These are phyloP conservation scores for Pichia scutulata DNA, from an alignment of 805 yeast genomes.

Conservation along the genomic window DNA sequence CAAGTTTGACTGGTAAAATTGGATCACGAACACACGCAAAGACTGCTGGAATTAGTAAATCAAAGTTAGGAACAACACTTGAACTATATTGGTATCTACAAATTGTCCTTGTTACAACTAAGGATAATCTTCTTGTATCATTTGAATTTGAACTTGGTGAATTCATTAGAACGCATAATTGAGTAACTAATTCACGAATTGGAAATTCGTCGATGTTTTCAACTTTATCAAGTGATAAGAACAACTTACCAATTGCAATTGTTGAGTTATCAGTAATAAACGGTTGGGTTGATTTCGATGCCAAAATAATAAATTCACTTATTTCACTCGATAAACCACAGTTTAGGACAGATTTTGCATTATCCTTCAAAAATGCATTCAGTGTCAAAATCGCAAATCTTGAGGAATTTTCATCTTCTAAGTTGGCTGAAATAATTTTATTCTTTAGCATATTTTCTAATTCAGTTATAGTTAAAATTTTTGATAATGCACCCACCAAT, in stretches of 20 bases:
- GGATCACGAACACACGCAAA: conserved; percentile 80
- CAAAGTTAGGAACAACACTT: conserved; percentile 44
- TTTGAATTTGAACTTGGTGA: conserved; percentile 52
- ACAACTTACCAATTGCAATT: conserved; percentile 72
- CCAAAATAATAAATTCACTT: conserved; percentile 39
- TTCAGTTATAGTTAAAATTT: conserved; percentile 56
- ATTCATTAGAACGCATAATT: conserved; percentile 41
- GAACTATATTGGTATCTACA: conserved; percentile 51
- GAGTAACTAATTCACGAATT: conserved; percentile 35
- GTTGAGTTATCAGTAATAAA: conserved; percentile 69
- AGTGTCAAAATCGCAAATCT: conserved; percentile 64
- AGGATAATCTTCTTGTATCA: conserved; percentile 73
- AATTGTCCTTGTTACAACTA: conserved; percentile 69
- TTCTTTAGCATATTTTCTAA: conserved; percentile 49
- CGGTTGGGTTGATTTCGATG: conserved; percentile 35
- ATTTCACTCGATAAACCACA: conserved; percentile 44
- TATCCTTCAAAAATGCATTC: conserved; percentile 73
- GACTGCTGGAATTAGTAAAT: conserved; percentile 58
- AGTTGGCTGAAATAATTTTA: conserved; percentile 46
- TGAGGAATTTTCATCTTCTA: conserved; percentile 34
- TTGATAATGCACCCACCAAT: conserved; percentile 69
- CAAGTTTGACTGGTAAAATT: conserved; percentile 85
- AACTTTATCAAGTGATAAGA: conserved; percentile 42
- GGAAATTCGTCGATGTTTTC: conserved; percentile 16
- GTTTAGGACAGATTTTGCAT: conserved; percentile 56